Conservation (phyloP, 106 monocot genomes). For the Chionographis japonica region DNA sequence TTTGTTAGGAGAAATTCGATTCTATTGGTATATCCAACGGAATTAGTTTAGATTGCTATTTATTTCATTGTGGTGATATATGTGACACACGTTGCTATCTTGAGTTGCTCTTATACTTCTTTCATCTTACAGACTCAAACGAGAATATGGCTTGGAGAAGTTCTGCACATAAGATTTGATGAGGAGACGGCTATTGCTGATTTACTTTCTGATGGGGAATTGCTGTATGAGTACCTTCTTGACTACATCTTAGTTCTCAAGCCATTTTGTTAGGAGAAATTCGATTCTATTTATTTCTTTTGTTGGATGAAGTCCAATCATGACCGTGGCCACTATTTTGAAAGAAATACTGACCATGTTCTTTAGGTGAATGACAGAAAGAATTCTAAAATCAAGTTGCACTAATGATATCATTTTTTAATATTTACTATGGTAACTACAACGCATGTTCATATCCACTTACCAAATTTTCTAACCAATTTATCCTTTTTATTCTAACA, state of each 20-base stretch:
- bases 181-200: slow-evolving; percentile 48
- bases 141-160: slow-evolving; percentile 78
- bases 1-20: neutral
- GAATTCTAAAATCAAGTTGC: no score
- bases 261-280: no score
- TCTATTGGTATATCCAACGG: no score
- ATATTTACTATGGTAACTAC: no score
- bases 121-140: slow-evolving; percentile 41
- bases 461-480: no score
- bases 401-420: no score
- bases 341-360: no score
- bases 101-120: neutral
- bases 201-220: slow-evolving; percentile 69
- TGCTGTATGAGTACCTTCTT: slow-evolving; percentile 45
- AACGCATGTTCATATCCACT: no score
- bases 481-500: no score
- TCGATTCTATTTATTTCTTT: neutral
- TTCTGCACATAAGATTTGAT: slow-evolving; percentile 55
- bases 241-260: neutral
- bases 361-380: no score
- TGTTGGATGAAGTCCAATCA: neutral
- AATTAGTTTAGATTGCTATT: neutral
- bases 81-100: neutral
- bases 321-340: no score
- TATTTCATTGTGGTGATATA: neutral